Evolutionary conservation across 257 asterid species (phyloP), one percentile per base, ranked within the genome.

Genomic region (Thymus quinquecostatus): DNA sequence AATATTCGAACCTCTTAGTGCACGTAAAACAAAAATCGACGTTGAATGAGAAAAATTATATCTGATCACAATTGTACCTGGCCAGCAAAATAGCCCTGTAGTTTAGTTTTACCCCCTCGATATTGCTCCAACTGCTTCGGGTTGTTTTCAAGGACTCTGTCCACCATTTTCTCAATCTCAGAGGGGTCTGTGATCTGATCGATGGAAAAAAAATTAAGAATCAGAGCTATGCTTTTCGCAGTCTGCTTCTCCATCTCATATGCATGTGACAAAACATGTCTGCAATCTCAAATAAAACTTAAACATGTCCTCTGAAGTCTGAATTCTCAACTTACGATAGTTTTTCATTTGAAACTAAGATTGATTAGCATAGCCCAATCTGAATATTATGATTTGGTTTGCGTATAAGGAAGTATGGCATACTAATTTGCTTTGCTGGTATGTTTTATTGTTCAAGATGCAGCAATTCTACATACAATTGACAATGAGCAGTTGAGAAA

Each of bases 41-140:
- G 64, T 33, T 45, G 34, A 72, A 44, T 2, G 68, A 59, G 47
- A 75, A 60, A 60, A 8, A 10, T 29, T 47, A 53, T n/a, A 50
- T 71, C 66, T 21, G 44, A 47, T 41, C 44, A 50, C 60, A 69
- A 75, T 43, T 76, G 64, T 63, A 94, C 98, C 96, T 94, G 98
- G 79, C 99, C 99, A 73, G 97, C 99, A 67, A 94, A 94, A 80
- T 38, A 94, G 56, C 97, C 97, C 79, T 89, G 92, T n/a, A 95
- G 83, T 88, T 86, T 95, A 47, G 96, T 92, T 85, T 87, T 95
- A 61, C 99, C 99, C 51, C 89, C 88, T 32, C 92, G 86, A 72
- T 92, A 95, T 72, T 95, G 96, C 73, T 85, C 92, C 73, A 95
- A 78, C 82, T 91, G 98, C 81, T 86, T 90, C 7, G 95, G 98